Base-by-base conservation (phyloP, 2,329 filamentous ascomycete genomes). In the Botrytis pseudocinerea region DNA sequence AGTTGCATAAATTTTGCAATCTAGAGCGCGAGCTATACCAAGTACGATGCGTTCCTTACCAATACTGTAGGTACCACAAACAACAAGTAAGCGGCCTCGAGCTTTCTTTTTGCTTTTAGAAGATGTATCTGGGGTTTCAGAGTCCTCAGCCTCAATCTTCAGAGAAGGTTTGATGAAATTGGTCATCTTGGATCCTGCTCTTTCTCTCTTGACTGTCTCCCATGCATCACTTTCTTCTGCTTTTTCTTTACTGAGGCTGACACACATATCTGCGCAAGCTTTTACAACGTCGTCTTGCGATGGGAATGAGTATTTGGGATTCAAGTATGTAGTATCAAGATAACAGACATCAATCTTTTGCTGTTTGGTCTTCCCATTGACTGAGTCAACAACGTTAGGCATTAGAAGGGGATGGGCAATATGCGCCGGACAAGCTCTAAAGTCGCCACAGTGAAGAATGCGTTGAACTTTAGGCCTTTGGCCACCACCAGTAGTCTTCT, bases 1-100 rank as follows among this genome's bases (percentile, higher is more conserved):
- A 1, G 93, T 90, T 0, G 95, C 95, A 80, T 92, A 99, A 75
- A 99, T 98, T 80, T 97, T 97, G 77, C 91, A 93, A 57, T 90
- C 86, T 3, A 99, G 86, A 0, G 95, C 95, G 78, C 91, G 89
- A 6, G 96, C 96, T 76, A 99, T 97, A 61, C 94, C 95, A 46
- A 97, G 86, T 81, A 95, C 98, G 76, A 99, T 95, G 59, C 95
- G 92, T 82, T 99, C 96, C 83, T 99, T 99, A 80, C 96, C 96
- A 79, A 99, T 99, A 78, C 93, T 97, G 83, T 99, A 99, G 0
- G 96, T 99, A 62, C 96, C 96, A 74, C 97, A 97, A 10, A 99
- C 89, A 8, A 99, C 93, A 0, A 99, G 87, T 3, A 99, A 87
- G 7, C 94, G 91, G 64, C 93, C 90, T 63, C 86, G 85, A 44